Conservation (phyloP, 495 filamentous ascomycete species). For the Aspergillus heteromorphus region DNA sequence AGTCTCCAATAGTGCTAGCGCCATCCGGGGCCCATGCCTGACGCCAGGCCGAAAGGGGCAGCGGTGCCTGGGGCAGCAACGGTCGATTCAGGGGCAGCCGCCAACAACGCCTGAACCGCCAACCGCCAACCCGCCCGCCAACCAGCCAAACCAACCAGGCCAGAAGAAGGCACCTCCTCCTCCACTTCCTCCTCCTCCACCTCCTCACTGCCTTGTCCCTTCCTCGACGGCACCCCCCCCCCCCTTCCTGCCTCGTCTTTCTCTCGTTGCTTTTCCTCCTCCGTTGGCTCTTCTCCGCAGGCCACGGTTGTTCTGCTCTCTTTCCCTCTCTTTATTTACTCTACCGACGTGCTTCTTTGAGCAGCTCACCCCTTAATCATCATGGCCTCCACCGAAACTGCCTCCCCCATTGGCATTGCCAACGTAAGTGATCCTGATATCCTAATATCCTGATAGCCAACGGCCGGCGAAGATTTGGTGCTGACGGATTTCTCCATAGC, state of each 20-base stretch:
- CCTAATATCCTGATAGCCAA: too few relatives aligned
- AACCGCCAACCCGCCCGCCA: neutral
- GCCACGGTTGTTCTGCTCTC: conserved; percentile 7
- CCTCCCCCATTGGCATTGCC: conserved; percentile 97
- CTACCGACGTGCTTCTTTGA: conserved; percentile 11
- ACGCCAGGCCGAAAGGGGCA: neutral
- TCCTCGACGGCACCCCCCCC: conserved; percentile 3
- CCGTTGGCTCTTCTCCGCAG: neutral
- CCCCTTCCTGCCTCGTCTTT: conserved; percentile 15
- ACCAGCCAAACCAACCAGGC: conserved; percentile 14
- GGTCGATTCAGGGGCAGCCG: conserved; percentile 24
- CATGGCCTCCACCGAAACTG: conserved; percentile 79
- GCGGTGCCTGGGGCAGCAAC: neutral
- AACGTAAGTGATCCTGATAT: conserved; percentile 58
- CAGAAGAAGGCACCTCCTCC: conserved; percentile 10
- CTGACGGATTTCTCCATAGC: conserved; percentile 31
- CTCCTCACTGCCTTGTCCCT: conserved; percentile 3
- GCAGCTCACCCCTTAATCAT: conserved; percentile 32
- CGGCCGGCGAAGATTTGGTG: too few relatives aligned
- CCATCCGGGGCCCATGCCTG: conserved; percentile 9
- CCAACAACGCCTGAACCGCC: neutral
- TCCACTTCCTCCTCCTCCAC: conserved; percentile 8
- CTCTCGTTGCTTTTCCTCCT: conserved; percentile 2
- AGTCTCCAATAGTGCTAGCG: conserved; percentile 15
- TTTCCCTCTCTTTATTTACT: conserved; percentile 15